phyloP scores from a whole-genome alignment of 768 basidiomycete genomes.

The Macrolepiota dolichaula region DNA sequence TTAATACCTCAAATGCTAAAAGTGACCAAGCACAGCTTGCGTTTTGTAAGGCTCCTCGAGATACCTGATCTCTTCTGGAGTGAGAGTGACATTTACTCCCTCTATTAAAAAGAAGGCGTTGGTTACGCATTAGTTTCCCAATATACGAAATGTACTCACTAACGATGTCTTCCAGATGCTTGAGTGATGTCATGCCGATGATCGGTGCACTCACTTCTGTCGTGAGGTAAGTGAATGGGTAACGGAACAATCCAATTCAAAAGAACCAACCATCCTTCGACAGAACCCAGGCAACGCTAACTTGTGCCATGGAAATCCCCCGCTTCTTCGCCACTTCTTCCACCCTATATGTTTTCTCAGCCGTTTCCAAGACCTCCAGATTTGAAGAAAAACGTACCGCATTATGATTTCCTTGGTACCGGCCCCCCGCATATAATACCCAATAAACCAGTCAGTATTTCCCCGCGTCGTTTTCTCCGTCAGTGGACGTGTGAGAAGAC shows the following conservation, averaged over 20 bases:
- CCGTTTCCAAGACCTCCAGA: not conserved
- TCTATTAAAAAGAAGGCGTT: slow-evolving; percentile 24
- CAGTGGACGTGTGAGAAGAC: slow-evolving; percentile 41
- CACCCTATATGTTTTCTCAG: slow-evolving; percentile 31
- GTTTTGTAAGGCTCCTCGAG: slow-evolving; percentile 54
- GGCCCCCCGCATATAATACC: slow-evolving; percentile 19
- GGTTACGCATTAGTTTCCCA: not conserved
- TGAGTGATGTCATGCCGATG: slow-evolving; percentile 48
- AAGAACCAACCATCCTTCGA: slow-evolving; percentile 33
- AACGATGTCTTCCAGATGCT: slow-evolving; percentile 50
- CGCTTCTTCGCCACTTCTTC: slow-evolving; percentile 53
- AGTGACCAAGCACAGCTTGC: slow-evolving; percentile 41
- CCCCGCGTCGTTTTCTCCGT: slow-evolving; percentile 35
- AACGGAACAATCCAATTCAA: not conserved
- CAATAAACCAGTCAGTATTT: slow-evolving; percentile 30
- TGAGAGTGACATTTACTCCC: slow-evolving; percentile 45
- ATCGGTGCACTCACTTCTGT: slow-evolving; percentile 54
- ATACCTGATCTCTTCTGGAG: slow-evolving; percentile 52
- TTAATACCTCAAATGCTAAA: too few species aligned
- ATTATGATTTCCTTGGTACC: slow-evolving; percentile 34
- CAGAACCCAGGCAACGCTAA: too few species aligned
- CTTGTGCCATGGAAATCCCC: slow-evolving; percentile 53
- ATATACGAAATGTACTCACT: slow-evolving; percentile 24
- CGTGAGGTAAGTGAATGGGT: not conserved
- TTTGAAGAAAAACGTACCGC: slow-evolving; percentile 27